Evolutionary conservation across 2,329 filamentous ascomycete species (phyloP).

Genomic region (Rutstroemia sp.): DNA sequence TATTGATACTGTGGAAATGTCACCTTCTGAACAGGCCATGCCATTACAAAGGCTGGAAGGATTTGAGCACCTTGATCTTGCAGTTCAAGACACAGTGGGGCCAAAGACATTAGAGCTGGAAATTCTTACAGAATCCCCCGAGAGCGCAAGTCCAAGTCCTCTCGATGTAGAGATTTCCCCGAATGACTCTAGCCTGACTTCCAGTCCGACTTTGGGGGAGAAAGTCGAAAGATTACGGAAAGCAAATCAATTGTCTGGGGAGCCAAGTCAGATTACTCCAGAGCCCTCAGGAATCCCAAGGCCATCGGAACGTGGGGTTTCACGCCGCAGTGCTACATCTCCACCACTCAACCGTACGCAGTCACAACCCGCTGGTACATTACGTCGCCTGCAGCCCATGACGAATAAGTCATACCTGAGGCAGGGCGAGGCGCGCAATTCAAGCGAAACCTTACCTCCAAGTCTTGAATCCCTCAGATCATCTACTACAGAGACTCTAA

Average conservation of each 20-base stretch:
- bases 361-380: constrained; percentile 29
- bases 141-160: constrained; percentile 7
- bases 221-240: constrained; percentile 26
- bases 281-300: constrained; percentile 29
- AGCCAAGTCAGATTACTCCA: constrained; percentile 6
- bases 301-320: constrained; percentile 23
- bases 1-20: neutral
- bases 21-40: neutral
- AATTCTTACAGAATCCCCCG: constrained; percentile 8
- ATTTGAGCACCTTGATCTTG: constrained; percentile 55
- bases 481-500: constrained; percentile 24
- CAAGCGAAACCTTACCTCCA: constrained; percentile 12
- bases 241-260: constrained; percentile 14
- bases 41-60: constrained; percentile 36
- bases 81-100: constrained; percentile 30
- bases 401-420: constrained; percentile 17
- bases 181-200: constrained; percentile 7
- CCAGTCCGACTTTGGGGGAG: constrained; percentile 24
- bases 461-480: constrained; percentile 20
- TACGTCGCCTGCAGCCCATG: constrained; percentile 22
- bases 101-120: constrained; percentile 10
- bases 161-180: neutral
- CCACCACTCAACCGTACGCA: constrained; percentile 29
- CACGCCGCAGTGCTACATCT: constrained; percentile 23
- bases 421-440: constrained; percentile 16